Conservation (phyloP, 257 asterid species). For the Jaltomata sinuosa region DNA sequence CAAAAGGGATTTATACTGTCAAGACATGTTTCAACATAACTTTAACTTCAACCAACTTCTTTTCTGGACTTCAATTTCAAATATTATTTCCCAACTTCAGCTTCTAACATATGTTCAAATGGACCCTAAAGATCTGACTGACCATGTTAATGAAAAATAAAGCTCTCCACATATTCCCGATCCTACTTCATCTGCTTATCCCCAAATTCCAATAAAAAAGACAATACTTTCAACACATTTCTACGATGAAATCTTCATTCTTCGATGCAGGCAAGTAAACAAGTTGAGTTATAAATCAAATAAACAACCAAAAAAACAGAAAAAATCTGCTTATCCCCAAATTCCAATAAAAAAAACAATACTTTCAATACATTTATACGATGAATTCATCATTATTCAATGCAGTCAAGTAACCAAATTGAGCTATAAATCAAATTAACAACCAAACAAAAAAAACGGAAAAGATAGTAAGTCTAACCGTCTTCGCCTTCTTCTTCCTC, state of each 20-base stretch:
- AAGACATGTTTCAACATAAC: not conserved
- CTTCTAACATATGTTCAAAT: not conserved
- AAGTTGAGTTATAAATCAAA: not conserved
- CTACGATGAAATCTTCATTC: not conserved
- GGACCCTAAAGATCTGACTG: not conserved
- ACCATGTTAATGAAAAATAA: not conserved
- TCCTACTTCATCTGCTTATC: not conserved
- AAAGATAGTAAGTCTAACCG: conserved; percentile 32
- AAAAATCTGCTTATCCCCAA: not conserved
- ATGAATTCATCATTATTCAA: not conserved
- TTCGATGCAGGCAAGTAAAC: not conserved
- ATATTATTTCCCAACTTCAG: not conserved
- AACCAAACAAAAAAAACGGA: not conserved
- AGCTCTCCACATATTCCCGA: not conserved
- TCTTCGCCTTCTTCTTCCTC: conserved; percentile 95
- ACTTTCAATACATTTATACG: not conserved
- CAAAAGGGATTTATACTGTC: not conserved
- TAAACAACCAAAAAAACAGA: not conserved
- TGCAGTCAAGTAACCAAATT: not conserved
- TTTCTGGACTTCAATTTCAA: not conserved
- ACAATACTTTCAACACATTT: not conserved
- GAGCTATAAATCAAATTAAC: not conserved
- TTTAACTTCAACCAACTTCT: not conserved
- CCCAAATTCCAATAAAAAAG: not conserved
- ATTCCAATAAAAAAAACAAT: not conserved